These are phyloP conservation scores for Thermothelomyces thermophilus DNA, from an alignment of 2,329 filamentous ascomycete species.

Conservation along the genomic window DNA sequence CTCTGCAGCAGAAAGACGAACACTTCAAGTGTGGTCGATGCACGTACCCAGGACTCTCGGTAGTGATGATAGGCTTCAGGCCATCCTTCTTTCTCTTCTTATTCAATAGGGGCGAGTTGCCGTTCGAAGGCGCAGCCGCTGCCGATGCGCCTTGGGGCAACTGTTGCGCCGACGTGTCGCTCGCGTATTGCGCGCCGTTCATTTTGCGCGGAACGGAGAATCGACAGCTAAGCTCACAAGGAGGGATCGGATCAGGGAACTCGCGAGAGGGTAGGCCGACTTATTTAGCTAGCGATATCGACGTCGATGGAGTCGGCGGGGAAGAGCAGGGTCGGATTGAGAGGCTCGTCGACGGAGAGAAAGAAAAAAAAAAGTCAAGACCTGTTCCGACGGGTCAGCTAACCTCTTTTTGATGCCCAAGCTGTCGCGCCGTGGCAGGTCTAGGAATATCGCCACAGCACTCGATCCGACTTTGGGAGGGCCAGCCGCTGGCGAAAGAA, in stretches of 20 bases:
- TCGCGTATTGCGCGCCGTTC: constrained; percentile 26
- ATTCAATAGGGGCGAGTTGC: constrained; percentile 28
- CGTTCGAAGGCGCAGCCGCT: constrained; percentile 21
- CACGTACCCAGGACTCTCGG: constrained; percentile 45
- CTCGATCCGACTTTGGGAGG: constrained; percentile 15
- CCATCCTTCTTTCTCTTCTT: constrained; percentile 73
- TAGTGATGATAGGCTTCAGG: constrained; percentile 70
- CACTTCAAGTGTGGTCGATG: constrained; percentile 6
- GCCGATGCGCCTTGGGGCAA: constrained; percentile 13
- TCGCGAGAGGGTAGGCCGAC: constrained; percentile 12
- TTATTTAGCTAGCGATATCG: constrained; percentile 2
- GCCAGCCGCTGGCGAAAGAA: constrained; percentile 10
- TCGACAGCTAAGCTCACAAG: constrained; percentile 12
- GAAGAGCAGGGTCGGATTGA: constrained; percentile 3
- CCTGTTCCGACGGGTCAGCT: constrained; percentile 15
- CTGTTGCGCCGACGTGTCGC: constrained; percentile 21
- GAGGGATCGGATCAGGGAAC: constrained; percentile 2
- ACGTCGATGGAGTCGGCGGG: constrained; percentile 9
- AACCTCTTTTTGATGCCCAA: constrained; percentile 18
- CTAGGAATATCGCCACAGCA: constrained; percentile 16
- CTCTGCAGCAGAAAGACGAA: background rate
- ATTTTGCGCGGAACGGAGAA: constrained; percentile 16
- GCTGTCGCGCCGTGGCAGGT: constrained; percentile 11
- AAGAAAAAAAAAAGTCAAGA: constrained; percentile 5
- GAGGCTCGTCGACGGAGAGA: constrained; percentile 8